phyloP scores from a whole-genome alignment of 768 basidiomycete species.

The Dendrothele bispora region DNA sequence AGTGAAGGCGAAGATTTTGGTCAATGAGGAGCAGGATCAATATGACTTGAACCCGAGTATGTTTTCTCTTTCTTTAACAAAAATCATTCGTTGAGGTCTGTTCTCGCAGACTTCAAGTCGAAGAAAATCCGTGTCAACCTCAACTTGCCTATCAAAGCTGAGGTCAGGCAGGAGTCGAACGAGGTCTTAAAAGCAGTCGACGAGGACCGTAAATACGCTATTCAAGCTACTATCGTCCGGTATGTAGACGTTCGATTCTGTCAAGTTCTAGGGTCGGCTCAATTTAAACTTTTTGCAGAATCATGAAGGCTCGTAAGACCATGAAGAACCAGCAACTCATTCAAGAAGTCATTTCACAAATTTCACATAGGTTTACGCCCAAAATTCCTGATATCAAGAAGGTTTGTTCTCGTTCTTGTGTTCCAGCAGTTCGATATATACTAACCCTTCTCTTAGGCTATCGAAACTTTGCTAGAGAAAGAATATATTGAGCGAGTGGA shows the following conservation, averaged over 20 bases:
- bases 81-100: neutral
- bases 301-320: constrained; percentile 95
- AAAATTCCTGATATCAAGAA: constrained; percentile 98
- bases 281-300: constrained; percentile 41
- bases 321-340: constrained; percentile 93
- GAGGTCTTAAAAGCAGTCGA: constrained; percentile 95
- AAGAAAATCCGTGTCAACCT: constrained; percentile 93
- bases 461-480: constrained; percentile 90
- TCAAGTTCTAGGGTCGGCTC: neutral
- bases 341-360: constrained; percentile 87
- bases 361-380: constrained; percentile 84
- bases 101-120: constrained; percentile 72
- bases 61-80: constrained; percentile 12
- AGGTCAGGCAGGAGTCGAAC: constrained; percentile 85
- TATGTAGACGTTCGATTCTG: constrained; percentile 22
- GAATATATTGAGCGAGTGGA: constrained; percentile 97
- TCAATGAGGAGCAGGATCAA: constrained; percentile 85
- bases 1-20: constrained; percentile 85
- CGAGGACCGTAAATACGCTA: constrained; percentile 95
- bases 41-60: constrained; percentile 86
- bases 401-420: constrained; percentile 39
- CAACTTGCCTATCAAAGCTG: constrained; percentile 91
- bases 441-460: constrained; percentile 54
- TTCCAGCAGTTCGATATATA: constrained; percentile 6
- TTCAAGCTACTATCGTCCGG: constrained; percentile 93